These are phyloP conservation scores for Scutellaria minor DNA, from an alignment of 257 asterid genomes.

Conservation along the genomic window DNA sequence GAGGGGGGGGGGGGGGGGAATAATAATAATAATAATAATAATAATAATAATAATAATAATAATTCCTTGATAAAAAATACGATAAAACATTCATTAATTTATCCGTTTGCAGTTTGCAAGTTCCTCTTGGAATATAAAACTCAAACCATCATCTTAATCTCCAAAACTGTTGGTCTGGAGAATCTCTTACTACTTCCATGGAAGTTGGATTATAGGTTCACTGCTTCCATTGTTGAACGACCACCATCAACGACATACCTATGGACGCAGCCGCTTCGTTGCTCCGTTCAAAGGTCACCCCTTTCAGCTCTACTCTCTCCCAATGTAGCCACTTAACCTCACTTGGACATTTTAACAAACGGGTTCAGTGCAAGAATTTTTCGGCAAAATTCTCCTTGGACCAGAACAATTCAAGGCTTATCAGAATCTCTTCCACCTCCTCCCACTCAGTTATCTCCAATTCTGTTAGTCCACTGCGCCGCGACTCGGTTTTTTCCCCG, in stretches of 20 bases:
- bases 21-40: too few relatives aligned
- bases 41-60: too few relatives aligned
- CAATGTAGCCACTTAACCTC: slow-evolving; percentile 35
- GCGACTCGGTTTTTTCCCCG: slow-evolving; percentile 20
- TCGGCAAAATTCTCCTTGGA: slow-evolving; percentile 28
- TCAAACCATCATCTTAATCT: neutral
- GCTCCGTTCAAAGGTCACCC: slow-evolving; percentile 56
- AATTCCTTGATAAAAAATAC: too few relatives aligned
- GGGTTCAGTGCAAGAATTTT: slow-evolving; percentile 39
- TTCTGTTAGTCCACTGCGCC: neutral
- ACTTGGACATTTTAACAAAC: slow-evolving; percentile 65
- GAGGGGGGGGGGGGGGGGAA: too few relatives aligned
- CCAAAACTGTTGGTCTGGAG: neutral
- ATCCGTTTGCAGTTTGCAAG: too few relatives aligned
- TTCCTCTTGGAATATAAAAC: neutral
- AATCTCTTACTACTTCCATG: slow-evolving; percentile 31
- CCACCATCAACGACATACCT: slow-evolving; percentile 7
- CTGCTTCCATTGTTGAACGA: slow-evolving; percentile 18
- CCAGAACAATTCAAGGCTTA: slow-evolving; percentile 15
- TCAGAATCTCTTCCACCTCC: slow-evolving; percentile 29
- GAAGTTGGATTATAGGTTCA: slow-evolving; percentile 30
- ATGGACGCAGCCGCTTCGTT: slow-evolving; percentile 64
- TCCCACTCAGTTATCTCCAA: slow-evolving; percentile 17
- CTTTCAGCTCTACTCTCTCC: slow-evolving; percentile 39
- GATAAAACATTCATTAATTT: too few relatives aligned